These are phyloP conservation scores for Cantharellus anzutake DNA, from an alignment of 768 basidiomycete genomes.

Conservation along the genomic window DNA sequence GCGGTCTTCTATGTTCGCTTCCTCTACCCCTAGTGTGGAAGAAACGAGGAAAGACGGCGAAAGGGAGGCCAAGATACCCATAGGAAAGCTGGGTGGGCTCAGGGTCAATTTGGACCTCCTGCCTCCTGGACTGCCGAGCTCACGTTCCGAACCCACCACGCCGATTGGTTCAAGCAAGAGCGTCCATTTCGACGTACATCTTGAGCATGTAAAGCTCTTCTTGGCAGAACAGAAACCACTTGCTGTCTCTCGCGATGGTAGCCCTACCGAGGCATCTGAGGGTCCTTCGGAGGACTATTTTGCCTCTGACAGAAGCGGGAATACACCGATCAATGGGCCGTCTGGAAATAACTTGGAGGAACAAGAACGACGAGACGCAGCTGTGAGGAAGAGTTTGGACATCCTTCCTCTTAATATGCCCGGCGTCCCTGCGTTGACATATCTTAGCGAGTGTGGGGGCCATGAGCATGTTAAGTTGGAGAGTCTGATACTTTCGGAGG, in stretches of 20 bases:
- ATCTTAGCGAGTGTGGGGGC: background rate
- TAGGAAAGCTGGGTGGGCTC: too few relatives aligned
- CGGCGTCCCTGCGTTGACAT: conserved; percentile 9
- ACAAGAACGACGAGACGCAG: conserved; percentile 2
- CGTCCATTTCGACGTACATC: conserved; percentile 81
- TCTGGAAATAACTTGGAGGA: conserved; percentile 10
- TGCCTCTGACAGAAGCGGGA: conserved; percentile 13
- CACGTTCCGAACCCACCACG: conserved; percentile 56
- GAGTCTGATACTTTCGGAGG: conserved; percentile 21
- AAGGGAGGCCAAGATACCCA: too few relatives aligned
- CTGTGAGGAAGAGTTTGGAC: conserved; percentile 20
- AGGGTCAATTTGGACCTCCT: background rate
- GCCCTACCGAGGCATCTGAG: conserved; percentile 45
- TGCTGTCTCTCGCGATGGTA: conserved; percentile 80
- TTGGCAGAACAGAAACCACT: conserved; percentile 87
- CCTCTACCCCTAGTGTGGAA: conserved; percentile 15
- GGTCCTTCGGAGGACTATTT: conserved; percentile 14
- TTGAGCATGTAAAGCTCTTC: conserved; percentile 91
- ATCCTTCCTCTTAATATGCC: conserved; percentile 61
- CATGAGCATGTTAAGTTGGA: conserved; percentile 22
- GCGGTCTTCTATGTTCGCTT: conserved; percentile 25
- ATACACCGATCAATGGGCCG: background rate
- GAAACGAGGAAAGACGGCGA: background rate
- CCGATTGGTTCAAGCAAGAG: conserved; percentile 53
- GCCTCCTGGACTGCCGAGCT: conserved; percentile 11